phyloP scores from a whole-genome alignment of 768 basidiomycete species.

The Collybia sp. region DNA sequence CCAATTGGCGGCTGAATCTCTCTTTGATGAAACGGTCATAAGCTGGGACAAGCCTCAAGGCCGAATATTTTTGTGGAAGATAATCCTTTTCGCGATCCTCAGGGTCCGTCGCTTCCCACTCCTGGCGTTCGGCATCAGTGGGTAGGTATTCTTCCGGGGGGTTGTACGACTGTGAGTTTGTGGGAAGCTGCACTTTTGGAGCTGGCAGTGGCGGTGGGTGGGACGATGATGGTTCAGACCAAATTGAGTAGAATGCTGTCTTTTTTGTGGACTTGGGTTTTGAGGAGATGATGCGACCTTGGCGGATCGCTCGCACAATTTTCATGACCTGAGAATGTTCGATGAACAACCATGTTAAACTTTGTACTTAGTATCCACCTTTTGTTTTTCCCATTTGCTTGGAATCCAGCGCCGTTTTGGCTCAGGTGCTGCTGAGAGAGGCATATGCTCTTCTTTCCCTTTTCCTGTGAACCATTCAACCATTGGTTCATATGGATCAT shows the following conservation, averaged over 20 bases:
- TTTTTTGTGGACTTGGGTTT: conserved; percentile 75
- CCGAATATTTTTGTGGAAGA: conserved; percentile 80
- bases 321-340: conserved; percentile 82
- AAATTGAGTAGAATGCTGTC: conserved; percentile 81
- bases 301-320: conserved; percentile 96
- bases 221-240: conserved; percentile 73
- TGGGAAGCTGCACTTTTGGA: conserved; percentile 85
- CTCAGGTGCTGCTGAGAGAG: conserved; percentile 84
- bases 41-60: conserved; percentile 87
- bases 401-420: conserved; percentile 96
- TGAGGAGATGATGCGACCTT: conserved; percentile 89
- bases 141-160: conserved; percentile 96
- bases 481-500: conserved; percentile 91
- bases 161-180: conserved; percentile 96
- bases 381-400: conserved; percentile 99
- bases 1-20: conserved; percentile 89
- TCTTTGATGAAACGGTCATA: conserved; percentile 92
- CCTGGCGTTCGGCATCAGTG: conserved; percentile 71
- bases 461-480: conserved; percentile 97
- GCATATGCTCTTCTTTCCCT: conserved; percentile 94
- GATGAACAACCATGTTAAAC: neutral
- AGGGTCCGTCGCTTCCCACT: conserved; percentile 79
- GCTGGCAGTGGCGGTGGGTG: conserved; percentile 89
- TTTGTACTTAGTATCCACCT: conserved; percentile 45
- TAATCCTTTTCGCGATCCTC: conserved; percentile 90